phyloP scores from a whole-genome alignment of 108 stramenopile species.

The Stephanodiscus triporus region DNA sequence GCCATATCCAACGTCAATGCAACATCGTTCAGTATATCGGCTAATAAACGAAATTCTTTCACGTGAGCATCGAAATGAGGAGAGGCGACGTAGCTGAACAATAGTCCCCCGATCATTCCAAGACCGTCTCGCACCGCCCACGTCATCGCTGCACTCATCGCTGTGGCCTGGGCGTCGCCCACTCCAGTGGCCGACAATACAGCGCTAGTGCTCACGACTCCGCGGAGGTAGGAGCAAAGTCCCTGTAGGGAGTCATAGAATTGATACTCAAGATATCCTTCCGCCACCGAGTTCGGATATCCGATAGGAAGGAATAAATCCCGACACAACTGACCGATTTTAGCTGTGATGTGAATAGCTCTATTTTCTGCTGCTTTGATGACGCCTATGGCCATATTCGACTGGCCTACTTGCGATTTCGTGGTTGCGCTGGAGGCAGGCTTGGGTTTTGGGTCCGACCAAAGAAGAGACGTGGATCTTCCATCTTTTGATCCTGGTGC shows the following conservation, averaged over 20 bases:
- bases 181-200: constrained; percentile 90
- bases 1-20: constrained; percentile 90
- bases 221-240: constrained; percentile 92
- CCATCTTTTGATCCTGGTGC: not conserved
- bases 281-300: constrained; percentile 73
- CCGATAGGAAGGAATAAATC: constrained; percentile 76
- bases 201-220: constrained; percentile 84
- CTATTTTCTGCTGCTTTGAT: not conserved
- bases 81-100: constrained; percentile 81
- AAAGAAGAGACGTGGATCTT: not conserved
- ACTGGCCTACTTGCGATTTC: not conserved
- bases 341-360: not conserved
- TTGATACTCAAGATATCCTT: constrained; percentile 88
- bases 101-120: constrained; percentile 89
- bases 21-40: constrained; percentile 93
- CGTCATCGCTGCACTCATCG: constrained; percentile 77
- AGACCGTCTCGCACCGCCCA: constrained; percentile 91
- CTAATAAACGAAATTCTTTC: constrained; percentile 94
- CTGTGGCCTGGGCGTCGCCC: constrained; percentile 83
- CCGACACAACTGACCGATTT: constrained; percentile 21
- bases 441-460: not conserved
- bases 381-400: not conserved
- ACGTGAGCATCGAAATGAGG: constrained; percentile 87
- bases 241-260: constrained; percentile 92
- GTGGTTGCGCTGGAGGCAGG: not conserved